These are phyloP conservation scores for Arabidopsis arenosa DNA, from an alignment of 345 rosid genomes.

Conservation along the genomic window DNA sequence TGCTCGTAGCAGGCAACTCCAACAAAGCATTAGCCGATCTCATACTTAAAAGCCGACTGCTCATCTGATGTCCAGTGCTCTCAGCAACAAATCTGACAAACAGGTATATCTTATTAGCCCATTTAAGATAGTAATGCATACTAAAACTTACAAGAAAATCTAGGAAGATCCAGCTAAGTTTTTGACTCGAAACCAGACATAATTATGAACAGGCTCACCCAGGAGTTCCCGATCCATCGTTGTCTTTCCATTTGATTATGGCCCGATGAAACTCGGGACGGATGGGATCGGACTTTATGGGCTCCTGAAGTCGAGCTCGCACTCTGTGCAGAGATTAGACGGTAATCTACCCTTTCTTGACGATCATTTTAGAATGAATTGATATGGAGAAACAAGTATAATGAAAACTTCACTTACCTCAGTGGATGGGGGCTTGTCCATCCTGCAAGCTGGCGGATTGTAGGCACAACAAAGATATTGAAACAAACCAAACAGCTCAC, in stretches of 20 bases:
- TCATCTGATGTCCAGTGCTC: constrained; percentile 91
- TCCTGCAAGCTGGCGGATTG: constrained; percentile 82
- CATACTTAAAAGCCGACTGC: constrained; percentile 94
- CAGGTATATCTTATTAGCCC: constrained; percentile 29
- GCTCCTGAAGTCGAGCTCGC: constrained; percentile 68
- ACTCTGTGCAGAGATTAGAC: constrained; percentile 54
- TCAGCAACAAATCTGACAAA: constrained; percentile 82
- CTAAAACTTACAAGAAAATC: constrained; percentile 11
- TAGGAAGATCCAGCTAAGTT: constrained; percentile 12
- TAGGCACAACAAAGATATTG: constrained; percentile 82
- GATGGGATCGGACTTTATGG: constrained; percentile 66
- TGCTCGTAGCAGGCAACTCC: constrained; percentile 76
- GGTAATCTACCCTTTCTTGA: background rate
- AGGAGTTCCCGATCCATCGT: constrained; percentile 87
- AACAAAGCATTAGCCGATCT: constrained; percentile 88
- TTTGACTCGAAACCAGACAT: constrained; percentile 24
- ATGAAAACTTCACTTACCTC: constrained; percentile 60
- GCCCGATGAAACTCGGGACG: constrained; percentile 83
- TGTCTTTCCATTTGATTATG: constrained; percentile 66
- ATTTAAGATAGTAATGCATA: constrained; percentile 12
- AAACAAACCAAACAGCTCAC: constrained; percentile 94
- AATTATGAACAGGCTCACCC: constrained; percentile 59
- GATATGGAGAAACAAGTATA: constrained; percentile 5
- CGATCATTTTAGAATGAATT: background rate
- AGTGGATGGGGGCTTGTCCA: constrained; percentile 74